Evolutionary conservation across 805 yeast species (phyloP).

Genomic region (Yarrowia osloensis): DNA sequence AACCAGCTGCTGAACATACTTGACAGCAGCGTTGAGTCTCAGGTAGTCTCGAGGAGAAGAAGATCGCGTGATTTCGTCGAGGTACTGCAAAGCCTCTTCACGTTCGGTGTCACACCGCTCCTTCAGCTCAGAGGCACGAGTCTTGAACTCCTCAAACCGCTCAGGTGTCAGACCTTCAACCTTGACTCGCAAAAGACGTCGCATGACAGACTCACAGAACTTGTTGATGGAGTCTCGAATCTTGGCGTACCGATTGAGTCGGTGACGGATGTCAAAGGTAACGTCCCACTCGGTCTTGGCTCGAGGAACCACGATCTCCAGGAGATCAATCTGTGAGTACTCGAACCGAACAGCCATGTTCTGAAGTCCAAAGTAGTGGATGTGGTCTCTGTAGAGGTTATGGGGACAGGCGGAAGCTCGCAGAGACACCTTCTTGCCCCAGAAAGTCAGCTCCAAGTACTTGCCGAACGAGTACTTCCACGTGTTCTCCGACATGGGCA

Average conservation of each 20-base stretch:
- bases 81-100: conserved; percentile 47
- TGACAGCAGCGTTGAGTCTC: conserved; percentile 65
- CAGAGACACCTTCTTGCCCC: conserved; percentile 60
- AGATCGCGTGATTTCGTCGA: conserved; percentile 55
- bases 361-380: conserved; percentile 79
- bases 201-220: conserved; percentile 73
- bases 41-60: conserved; percentile 67
- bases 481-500: conserved; percentile 80
- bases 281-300: conserved; percentile 72
- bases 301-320: conserved; percentile 77
- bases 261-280: conserved; percentile 64
- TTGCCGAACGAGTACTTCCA: conserved; percentile 94
- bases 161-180: conserved; percentile 72
- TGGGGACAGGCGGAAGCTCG: conserved; percentile 74
- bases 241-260: conserved; percentile 59
- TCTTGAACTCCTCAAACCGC: conserved; percentile 67
- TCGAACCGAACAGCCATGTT: conserved; percentile 79
- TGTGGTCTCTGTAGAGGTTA: conserved; percentile 78
- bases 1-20: conserved; percentile 76
- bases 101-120: conserved; percentile 55
- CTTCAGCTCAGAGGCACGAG: conserved; percentile 60
- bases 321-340: conserved; percentile 69
- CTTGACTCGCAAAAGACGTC: conserved; percentile 74
- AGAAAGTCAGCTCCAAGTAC: conserved; percentile 80
- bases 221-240: conserved; percentile 55